Evolutionary conservation across 306 rosid genomes (phyloP).

Genomic region (Prunus campanulata): DNA sequence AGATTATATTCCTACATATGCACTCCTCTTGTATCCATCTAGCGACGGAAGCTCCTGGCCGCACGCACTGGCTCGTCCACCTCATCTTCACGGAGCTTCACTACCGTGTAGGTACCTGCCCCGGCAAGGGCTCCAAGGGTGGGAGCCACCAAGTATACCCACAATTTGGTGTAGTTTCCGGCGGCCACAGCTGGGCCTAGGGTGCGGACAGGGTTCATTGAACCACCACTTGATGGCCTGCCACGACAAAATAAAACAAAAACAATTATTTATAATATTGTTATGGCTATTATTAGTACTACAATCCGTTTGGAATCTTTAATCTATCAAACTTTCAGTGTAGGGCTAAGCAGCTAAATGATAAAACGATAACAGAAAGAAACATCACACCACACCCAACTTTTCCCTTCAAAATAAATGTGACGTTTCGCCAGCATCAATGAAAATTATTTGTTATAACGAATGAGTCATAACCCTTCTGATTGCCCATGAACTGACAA

Average conservation of each 20-base stretch:
- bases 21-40: not conserved
- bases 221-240: constrained; percentile 84
- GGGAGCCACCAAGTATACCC: constrained; percentile 84
- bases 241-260: not conserved
- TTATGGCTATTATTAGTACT: not conserved
- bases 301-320: constrained; percentile 6
- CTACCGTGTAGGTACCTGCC: constrained; percentile 61
- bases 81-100: constrained; percentile 56
- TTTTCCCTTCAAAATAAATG: not conserved
- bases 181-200: constrained; percentile 93
- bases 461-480: not conserved
- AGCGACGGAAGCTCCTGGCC: constrained; percentile 85
- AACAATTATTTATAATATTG: not conserved
- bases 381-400: not conserved
- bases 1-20: not conserved
- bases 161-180: constrained; percentile 60
- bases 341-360: not conserved
- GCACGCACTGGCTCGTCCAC: constrained; percentile 36
- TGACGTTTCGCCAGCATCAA: not conserved
- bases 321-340: not conserved
- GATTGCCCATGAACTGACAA: not conserved
- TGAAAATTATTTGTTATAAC: not conserved
- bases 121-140: constrained; percentile 84
- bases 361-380: not conserved
- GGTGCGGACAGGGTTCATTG: constrained; percentile 98